phyloP scores from a whole-genome alignment of 176 grass and related monocot species.

The maize (Zea mays) region Zm-B73-REFERENCE-NAM-5.0 NC_050100.1:223959501-223960000 shows the following conservation, averaged over 20 bases:
- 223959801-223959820: neutral
- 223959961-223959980: no score
- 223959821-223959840: neutral
- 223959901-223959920: neutral
- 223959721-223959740: slow-evolving; percentile 94
- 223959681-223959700: slow-evolving; percentile 69
- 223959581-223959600: slow-evolving; percentile 43
- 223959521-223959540: no score
- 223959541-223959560: no score
- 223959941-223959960: neutral
- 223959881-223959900: neutral
- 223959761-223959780: slow-evolving; percentile 16
- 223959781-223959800: neutral
- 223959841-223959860: slow-evolving; percentile 31
- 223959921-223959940: slow-evolving; percentile 22
- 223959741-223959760: slow-evolving; percentile 94
- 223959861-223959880: neutral
- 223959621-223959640: slow-evolving; percentile 83
- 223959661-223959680: slow-evolving; percentile 80
- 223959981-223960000: no score
- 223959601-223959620: slow-evolving; percentile 78
- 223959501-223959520: no score
- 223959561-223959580: no score
- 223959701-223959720: slow-evolving; percentile 93
- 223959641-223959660: slow-evolving; percentile 61